phyloP scores from a whole-genome alignment of 345 rosid species.

The Pugionium cornutum region DNA sequence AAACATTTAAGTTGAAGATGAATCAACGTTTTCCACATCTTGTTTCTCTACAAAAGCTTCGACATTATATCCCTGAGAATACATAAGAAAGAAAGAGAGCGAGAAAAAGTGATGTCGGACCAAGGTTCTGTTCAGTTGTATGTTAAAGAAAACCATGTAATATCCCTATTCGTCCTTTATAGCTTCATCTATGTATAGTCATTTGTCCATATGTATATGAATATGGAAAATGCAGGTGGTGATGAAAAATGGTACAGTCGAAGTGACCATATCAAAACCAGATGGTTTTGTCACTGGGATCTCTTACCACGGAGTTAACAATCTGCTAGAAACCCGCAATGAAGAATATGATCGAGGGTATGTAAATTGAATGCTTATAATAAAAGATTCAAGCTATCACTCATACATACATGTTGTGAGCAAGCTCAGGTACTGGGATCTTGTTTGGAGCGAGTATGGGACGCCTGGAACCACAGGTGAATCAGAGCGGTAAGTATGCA shows the following conservation, averaged over 20 bases:
- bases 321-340: conserved; percentile 74
- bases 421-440: conserved; percentile 59
- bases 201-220: conserved; percentile 3
- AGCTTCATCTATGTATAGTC: not conserved
- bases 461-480: conserved; percentile 55
- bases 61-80: not conserved
- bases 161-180: not conserved
- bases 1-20: conserved; percentile 13
- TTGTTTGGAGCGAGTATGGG: conserved; percentile 64
- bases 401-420: conserved; percentile 3
- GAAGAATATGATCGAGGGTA: conserved; percentile 82
- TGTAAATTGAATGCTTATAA: not conserved
- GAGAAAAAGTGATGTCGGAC: conserved; percentile 29
- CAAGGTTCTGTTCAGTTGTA: conserved; percentile 28
- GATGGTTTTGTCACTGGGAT: conserved; percentile 76
- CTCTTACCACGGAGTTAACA: conserved; percentile 60
- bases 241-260: conserved; percentile 68
- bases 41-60: conserved; percentile 30
- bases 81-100: conserved; percentile 3
- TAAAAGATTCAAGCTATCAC: too few species aligned
- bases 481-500: conserved; percentile 48
- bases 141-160: conserved; percentile 33
- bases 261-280: conserved; percentile 73
- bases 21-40: conserved; percentile 13
- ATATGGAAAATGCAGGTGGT: conserved; percentile 55